Percentiles rank a stretch among this genome's conserved stretches.
Conservation (phyloP, 352 stramenopile species). For the Chrysophaeum taylorii region DNA sequence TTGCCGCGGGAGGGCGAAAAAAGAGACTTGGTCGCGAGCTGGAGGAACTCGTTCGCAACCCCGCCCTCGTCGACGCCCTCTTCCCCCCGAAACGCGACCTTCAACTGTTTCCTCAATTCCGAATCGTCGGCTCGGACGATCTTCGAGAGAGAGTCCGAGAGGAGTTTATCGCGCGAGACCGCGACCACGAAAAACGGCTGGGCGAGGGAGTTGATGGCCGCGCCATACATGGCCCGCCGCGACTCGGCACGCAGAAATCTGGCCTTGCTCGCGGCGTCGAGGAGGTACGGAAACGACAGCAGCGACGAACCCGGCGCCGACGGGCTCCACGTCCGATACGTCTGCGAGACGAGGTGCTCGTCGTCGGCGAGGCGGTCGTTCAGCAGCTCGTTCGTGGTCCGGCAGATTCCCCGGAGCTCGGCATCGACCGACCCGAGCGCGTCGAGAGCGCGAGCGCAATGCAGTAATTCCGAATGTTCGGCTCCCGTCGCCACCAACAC, state of each 20-base stretch:
- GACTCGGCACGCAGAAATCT: not conserved
- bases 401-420: not conserved
- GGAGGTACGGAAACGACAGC: not conserved
- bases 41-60: conserved; percentile 2
- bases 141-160: not conserved
- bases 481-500: not conserved
- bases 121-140: not conserved
- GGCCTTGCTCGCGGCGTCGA: not conserved
- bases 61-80: conserved; percentile 20
- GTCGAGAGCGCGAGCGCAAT: not conserved
- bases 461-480: not conserved
- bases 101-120: conserved; percentile 11
- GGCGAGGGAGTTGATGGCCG: not conserved
- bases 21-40: not conserved
- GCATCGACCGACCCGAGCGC: not conserved
- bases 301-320: not conserved
- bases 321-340: not conserved
- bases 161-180: not conserved
- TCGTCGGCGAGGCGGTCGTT: not conserved
- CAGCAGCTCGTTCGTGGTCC: not conserved
- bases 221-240: not conserved
- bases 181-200: not conserved
- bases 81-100: conserved; percentile 14
- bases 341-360: not conserved
- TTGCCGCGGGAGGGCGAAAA: not conserved